Percentiles rank a stretch among this genome's conserved stretches.
Evolutionary conservation across 345 rosid genomes (phyloP).

Genomic region (Aquilaria malaccensis): DNA sequence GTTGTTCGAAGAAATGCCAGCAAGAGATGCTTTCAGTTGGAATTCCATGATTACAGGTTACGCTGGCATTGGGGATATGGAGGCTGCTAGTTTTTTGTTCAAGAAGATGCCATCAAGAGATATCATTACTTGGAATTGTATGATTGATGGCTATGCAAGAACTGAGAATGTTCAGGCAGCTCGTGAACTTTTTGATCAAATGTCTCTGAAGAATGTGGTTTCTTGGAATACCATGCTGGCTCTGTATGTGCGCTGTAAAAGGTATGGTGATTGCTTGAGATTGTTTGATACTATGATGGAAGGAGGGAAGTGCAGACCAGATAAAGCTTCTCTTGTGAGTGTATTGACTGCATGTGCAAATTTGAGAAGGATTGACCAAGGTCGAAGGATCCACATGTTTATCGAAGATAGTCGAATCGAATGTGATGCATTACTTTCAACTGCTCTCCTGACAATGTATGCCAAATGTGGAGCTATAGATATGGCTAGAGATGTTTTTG

Average conservation of each 20-base stretch:
- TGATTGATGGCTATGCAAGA: constrained; percentile 50
- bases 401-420: constrained; percentile 26
- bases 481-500: constrained; percentile 34
- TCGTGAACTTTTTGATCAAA: constrained; percentile 30
- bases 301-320: constrained; percentile 35
- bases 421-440: constrained; percentile 44
- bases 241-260: constrained; percentile 40
- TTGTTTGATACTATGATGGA: constrained; percentile 43
- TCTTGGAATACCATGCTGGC: constrained; percentile 61
- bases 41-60: constrained; percentile 61
- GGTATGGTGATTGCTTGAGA: constrained; percentile 39
- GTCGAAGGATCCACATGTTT: constrained; percentile 42
- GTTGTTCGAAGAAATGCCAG: constrained; percentile 43
- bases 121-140: constrained; percentile 52
- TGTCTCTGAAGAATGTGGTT: constrained; percentile 42
- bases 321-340: constrained; percentile 47
- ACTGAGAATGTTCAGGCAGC: constrained; percentile 30
- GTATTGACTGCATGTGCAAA: constrained; percentile 52
- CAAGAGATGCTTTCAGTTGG: constrained; percentile 52
- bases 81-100: constrained; percentile 33
- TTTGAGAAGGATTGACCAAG: constrained; percentile 36
- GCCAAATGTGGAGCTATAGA: constrained; percentile 34
- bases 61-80: constrained; percentile 28
- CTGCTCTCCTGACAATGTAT: constrained; percentile 55
- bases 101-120: constrained; percentile 38